Base-by-base conservation (phyloP, 805 yeast species). In the Priceomyces melissophilus region DNA sequence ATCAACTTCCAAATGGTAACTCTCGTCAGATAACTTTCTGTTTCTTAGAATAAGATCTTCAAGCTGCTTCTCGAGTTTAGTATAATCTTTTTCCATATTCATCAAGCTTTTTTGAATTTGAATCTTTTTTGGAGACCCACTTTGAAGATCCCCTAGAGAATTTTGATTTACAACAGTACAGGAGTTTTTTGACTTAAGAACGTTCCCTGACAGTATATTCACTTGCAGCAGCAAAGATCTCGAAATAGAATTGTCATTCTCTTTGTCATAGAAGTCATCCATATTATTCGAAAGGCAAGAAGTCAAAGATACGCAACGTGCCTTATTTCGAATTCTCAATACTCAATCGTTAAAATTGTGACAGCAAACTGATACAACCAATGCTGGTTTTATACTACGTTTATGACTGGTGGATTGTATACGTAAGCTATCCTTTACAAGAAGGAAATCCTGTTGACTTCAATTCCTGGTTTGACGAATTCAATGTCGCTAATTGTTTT, bases 31-130 rank as follows among this genome's bases (percentile, higher is more conserved):
- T 23, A 61, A 31, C 23, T 50, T 42, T 28, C 58, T 56, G 39
- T 58, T 54, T 34, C 56, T 53, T 26, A 65, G 49, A 14, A 65
- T 39, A 6, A 63, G 45, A 31, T 67, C 73, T 8, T 65, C 58
- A 46, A 65, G 64, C 37, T 53, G 55, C 27, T 55, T 37, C 26
- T 48, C 49, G 10, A 47, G 43, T 26, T 30, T 45, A 6, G 23
- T 31, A 32, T 43, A 46, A 38, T 45, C 49, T 13, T 39, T 36
- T 13, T 39, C 44, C 29, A 38, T 30, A 9, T 30, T 40, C 28
- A 30, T 28, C 29, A 41, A 29, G 26, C 35, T 37, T 20, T 10
- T 28, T 27, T 40, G 27, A 25, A 29, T 40, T 11, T 35, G 38
- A 12, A 31, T 40, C 35, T 38, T 35, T 32, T 40, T 38, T 32